These are phyloP conservation scores for Candida saitoana DNA, from an alignment of 805 yeast genomes.

Conservation along the genomic window DNA sequence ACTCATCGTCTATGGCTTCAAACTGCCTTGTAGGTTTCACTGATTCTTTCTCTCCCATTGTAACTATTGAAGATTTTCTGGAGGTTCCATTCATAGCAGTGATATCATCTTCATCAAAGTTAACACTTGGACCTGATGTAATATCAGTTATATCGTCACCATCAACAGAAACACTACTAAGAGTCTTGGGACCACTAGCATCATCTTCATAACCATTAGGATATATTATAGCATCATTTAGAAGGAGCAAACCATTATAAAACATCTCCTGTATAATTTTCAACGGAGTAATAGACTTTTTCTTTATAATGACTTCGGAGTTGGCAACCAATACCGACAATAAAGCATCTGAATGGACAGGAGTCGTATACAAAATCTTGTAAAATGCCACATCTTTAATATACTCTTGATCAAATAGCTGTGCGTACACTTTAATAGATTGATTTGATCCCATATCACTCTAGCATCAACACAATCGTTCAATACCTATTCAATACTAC, in stretches of 20 bases:
- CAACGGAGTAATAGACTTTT: neutral
- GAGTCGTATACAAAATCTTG: slow-evolving; percentile 18
- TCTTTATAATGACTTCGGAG: slow-evolving; percentile 6
- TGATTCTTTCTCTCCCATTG: slow-evolving; percentile 1
- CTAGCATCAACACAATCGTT: neutral
- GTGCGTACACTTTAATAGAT: slow-evolving; percentile 18
- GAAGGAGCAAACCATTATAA: slow-evolving; percentile 16
- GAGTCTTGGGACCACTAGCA: neutral
- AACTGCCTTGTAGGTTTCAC: slow-evolving; percentile 8
- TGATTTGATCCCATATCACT: slow-evolving; percentile 11
- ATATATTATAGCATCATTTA: slow-evolving; percentile 18
- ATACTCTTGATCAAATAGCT: slow-evolving; percentile 16
- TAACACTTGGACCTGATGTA: slow-evolving; percentile 2
- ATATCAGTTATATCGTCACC: slow-evolving; percentile 22
- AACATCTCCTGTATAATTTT: slow-evolving; percentile 11
- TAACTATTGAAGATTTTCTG: slow-evolving; percentile 1
- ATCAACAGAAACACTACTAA: slow-evolving; percentile 8
- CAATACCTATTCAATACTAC: neutral
- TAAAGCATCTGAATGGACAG: slow-evolving; percentile 22
- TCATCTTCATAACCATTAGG: slow-evolving; percentile 6
- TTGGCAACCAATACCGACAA: slow-evolving; percentile 20
- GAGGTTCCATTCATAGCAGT: slow-evolving; percentile 13
- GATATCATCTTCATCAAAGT: slow-evolving; percentile 18
- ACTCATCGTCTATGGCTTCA: slow-evolving; percentile 17
- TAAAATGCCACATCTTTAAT: slow-evolving; percentile 19